phyloP scores from a whole-genome alignment of 148 eudicot genomes.

The Persicaria maculosa region DNA sequence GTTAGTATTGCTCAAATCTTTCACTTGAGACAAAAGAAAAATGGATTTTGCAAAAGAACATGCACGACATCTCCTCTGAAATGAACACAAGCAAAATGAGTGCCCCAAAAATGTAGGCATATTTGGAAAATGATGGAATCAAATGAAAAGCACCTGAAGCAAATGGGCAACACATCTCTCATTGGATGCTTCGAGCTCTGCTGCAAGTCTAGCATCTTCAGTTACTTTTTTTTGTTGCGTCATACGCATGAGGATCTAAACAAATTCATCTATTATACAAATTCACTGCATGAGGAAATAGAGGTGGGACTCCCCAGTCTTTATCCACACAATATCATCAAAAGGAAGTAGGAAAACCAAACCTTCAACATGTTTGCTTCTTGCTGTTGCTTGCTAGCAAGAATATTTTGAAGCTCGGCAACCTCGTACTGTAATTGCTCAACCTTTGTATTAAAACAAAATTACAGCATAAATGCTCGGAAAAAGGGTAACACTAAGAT shows the following conservation, averaged over 20 bases:
- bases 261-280: neutral
- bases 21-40: no score
- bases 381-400: conserved; percentile 63
- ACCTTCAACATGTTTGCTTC: conserved; percentile 83
- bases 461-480: neutral
- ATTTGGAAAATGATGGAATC: neutral
- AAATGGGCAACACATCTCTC: conserved; percentile 48
- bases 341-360: conserved; percentile 13
- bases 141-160: conserved; percentile 52
- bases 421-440: conserved; percentile 74
- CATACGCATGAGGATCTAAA: conserved; percentile 75
- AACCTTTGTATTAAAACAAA: conserved; percentile 38
- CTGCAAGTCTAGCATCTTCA: conserved; percentile 76
- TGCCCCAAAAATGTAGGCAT: no score
- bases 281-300: neutral
- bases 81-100: no score
- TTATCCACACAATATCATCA: neutral
- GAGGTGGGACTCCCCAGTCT: neutral
- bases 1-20: no score
- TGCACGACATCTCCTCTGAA: no score
- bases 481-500: no score
- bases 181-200: conserved; percentile 69
- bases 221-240: conserved; percentile 75
- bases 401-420: conserved; percentile 46
- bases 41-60: no score